phyloP scores from a whole-genome alignment of 1,139 yeast genomes.

The Pichia sp. region DNA sequence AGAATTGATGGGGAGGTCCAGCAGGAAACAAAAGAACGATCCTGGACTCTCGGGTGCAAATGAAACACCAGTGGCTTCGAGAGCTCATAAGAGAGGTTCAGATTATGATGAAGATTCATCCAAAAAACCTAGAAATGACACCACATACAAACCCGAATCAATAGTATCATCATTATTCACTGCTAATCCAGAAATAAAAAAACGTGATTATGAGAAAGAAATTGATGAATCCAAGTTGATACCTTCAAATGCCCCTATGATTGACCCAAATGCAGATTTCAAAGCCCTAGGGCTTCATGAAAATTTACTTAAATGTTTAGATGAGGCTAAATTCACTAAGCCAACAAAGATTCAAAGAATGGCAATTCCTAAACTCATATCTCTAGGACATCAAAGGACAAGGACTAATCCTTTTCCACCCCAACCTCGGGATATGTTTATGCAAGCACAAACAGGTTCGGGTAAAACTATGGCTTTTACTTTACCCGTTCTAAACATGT shows the following conservation, averaged over 20 bases:
- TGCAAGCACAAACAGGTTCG: conserved; percentile 94
- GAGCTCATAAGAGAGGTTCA: conserved; percentile 1
- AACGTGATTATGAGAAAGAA: conserved; percentile 31
- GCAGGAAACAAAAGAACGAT: conserved; percentile 13
- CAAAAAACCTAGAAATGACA: conserved; percentile 7
- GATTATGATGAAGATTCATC: neutral
- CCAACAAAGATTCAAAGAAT: conserved; percentile 87
- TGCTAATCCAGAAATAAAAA: conserved; percentile 50
- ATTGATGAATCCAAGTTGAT: conserved; percentile 33
- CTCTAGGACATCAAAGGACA: conserved; percentile 36
- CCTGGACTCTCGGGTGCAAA: conserved; percentile 13
- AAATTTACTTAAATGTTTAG: conserved; percentile 51
- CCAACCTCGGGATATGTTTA: conserved; percentile 58
- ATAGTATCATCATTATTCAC: conserved; percentile 86
- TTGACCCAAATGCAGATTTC: conserved; percentile 51
- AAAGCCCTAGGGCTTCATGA: conserved; percentile 65
- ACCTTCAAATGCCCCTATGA: conserved; percentile 87
- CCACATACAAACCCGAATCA: conserved; percentile 34
- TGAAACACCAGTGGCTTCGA: conserved; percentile 15
- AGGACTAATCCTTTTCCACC: conserved; percentile 20
- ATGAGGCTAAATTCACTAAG: conserved; percentile 52
- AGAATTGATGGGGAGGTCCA: conserved; percentile 43
- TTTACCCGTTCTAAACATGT: conserved; percentile 71
- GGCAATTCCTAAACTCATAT: conserved; percentile 63
- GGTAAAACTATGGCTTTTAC: conserved; percentile 88